Base-by-base conservation (phyloP, 208 protist species). In the Trypanosoma congolense region DNA sequence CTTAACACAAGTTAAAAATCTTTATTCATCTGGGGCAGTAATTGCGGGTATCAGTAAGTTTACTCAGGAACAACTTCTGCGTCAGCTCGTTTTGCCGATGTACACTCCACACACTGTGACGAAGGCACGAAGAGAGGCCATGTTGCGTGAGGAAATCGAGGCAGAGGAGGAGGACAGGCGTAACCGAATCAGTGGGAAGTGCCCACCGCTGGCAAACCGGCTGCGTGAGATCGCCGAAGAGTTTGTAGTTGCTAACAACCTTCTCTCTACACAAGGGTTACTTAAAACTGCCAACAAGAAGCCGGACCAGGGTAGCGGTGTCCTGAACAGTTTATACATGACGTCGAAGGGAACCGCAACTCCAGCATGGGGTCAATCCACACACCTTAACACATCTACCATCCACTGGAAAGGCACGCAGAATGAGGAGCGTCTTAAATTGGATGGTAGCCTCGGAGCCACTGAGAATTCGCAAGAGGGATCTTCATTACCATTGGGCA, bases 61-160 rank as follows among this genome's bases (percentile, higher is more conserved):
- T 14, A 65, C 75, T 30, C 83, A 74, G 50, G 67, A 83, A 52
- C 55, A 66, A 47, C 75, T 90, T 28, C 64, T 93, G 25, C 70
- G 70, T 0, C 45, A 80, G 40, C 63, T 93, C 35, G 82, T 90
- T 30, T 49, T 65, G 25, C 56, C 67, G 0, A 70, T 73, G 29
- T 93, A 86, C 73, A 85, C 79, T 12, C 77, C 80, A 36, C 87
- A 93, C 54, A 78, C 68, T 0, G 59, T 90, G 18, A 69, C 82
- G 0, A 63, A 69, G 8, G 44, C 49, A n/a, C 12, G 44, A 28
- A n/a, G 55, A 50, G 30, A 62, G 47, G 70, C 71, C 22, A 67
- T 65, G 47, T 31, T 41, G 18, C 46, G 73, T 31, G 66, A 75
- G 54, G 70, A 46, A 41, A 48, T 51, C 6, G 54, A 64, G 28